Base-by-base conservation (phyloP, 23 red algal genomes). In the Agarophyton chilense region DNA sequence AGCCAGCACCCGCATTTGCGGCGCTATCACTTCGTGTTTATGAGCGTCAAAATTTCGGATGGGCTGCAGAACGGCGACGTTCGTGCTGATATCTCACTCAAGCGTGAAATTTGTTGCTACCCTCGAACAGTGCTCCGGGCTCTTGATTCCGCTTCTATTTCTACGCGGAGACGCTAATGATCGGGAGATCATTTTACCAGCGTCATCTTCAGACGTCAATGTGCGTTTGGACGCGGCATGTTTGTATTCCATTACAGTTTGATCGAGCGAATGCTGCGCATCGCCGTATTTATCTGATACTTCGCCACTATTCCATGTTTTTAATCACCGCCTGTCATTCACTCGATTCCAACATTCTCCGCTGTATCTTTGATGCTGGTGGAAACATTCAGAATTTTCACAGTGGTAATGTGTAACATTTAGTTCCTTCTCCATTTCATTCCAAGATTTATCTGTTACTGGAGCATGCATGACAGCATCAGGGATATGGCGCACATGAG, bases 241-340 rank as follows among this genome's bases (percentile, higher is more conserved):
- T 43, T 84, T 84, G 80, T 51, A 84, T 19, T 84, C 80, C 16
- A 72, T n/a, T 24, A 84, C 13, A 52, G 46, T 9, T 52, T 84
- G 57, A 50, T 84, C 55, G 14, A 84, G 1, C 17, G 29, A 29
- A 66, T 84, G 80, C 45, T 84, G 80, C 28, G 80, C 54, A 71
- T 84, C 61, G 38, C 60, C 41, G 29, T 0, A 8, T 24, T 52
- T 41, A 1, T 4, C 26, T 65, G 45, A 7, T 7, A 5, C 2
- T 16, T 26, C 35, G 38, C 64, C 34, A 28, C 36, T 21, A 72
- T 2, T 18, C 41, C 32, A 29, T 55, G 22, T 29, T 66, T 35
- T 31, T 60, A 66, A 21, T 73, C n/a, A n/a, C n/a, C 35, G 28
- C 56, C 25, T 3, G 38, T 13, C 7, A 41, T 0, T 10, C 32